Percentiles rank a stretch among this genome's conserved stretches.
Conservation (phyloP, 805 yeast genomes). For the Geotrichum ghanense region DNA sequence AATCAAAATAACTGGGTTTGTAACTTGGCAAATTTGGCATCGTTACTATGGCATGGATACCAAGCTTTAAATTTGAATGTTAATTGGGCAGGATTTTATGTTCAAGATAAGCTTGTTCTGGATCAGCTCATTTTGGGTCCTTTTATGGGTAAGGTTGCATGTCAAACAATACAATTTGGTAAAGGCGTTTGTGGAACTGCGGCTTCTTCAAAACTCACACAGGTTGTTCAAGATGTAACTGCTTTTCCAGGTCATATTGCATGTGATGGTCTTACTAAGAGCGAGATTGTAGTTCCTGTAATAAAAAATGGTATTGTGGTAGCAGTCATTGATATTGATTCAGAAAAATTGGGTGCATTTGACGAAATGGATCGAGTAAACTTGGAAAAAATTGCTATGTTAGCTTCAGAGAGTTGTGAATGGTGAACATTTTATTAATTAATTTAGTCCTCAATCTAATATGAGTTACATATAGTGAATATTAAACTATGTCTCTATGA, state of each 20-base stretch:
- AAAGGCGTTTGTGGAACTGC: slow-evolving; percentile 90
- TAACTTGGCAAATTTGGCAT: slow-evolving; percentile 75
- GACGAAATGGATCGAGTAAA: slow-evolving; percentile 45
- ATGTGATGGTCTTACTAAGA: slow-evolving; percentile 88
- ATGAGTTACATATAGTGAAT: too few relatives aligned
- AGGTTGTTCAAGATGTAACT: slow-evolving; percentile 67
- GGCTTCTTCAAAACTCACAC: slow-evolving; percentile 47
- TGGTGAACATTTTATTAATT: slow-evolving; percentile 28
- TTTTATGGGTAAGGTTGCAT: slow-evolving; percentile 93
- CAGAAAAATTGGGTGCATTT: slow-evolving; percentile 54
- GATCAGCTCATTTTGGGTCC: slow-evolving; percentile 69
- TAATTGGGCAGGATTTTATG: slow-evolving; percentile 93
- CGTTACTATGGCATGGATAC: slow-evolving; percentile 82
- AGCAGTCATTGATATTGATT: slow-evolving; percentile 86
- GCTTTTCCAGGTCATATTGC: slow-evolving; percentile 89
- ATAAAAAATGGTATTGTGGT: slow-evolving; percentile 30
- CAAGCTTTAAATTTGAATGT: slow-evolving; percentile 39
- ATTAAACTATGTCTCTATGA: too few relatives aligned
- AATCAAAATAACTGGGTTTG: slow-evolving; percentile 79
- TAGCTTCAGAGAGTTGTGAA: slow-evolving; percentile 42
- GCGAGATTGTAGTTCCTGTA: slow-evolving; percentile 86
- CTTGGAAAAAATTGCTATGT: slow-evolving; percentile 47
- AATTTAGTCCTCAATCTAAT: too few relatives aligned
- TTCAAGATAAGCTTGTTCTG: slow-evolving; percentile 30
- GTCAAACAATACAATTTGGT: slow-evolving; percentile 71